Percentiles rank a stretch among this genome's conserved stretches.
phyloP scores from a whole-genome alignment of 805 yeast genomes.

The Kuraishia ogatae region DNA sequence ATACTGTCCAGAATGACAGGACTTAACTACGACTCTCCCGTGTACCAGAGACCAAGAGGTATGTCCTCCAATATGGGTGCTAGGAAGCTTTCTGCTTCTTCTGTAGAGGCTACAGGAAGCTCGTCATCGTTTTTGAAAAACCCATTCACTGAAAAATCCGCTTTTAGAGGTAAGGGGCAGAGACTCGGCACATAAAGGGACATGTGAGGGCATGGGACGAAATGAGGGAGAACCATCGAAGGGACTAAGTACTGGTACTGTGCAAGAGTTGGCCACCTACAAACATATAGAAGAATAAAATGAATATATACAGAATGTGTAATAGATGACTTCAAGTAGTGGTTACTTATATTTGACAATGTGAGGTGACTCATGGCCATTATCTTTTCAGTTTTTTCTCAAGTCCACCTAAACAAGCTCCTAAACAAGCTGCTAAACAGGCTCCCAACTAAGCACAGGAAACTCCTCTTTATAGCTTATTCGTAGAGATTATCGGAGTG shows the following conservation, averaged over 20 bases:
- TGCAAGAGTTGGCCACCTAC: not conserved
- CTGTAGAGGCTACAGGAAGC: slow-evolving; percentile 6
- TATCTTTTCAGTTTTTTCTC: too few species aligned
- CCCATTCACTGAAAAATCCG: slow-evolving; percentile 6
- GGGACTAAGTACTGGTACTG: too few species aligned
- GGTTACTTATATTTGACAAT: too few species aligned
- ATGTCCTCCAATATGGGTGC: slow-evolving; percentile 4
- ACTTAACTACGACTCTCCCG: slow-evolving; percentile 19
- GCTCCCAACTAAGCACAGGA: too few species aligned
- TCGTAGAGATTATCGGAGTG: not conserved
- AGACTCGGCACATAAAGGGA: slow-evolving; percentile 25
- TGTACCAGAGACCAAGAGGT: slow-evolving; percentile 15
- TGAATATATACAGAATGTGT: not conserved
- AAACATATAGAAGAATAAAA: not conserved
- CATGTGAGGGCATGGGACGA: too few species aligned
- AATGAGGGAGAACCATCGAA: too few species aligned
- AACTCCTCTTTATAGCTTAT: too few species aligned
- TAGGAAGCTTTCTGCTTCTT: slow-evolving; percentile 9
- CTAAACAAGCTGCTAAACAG: too few species aligned
- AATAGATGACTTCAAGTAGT: too few species aligned
- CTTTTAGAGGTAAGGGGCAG: slow-evolving; percentile 29
- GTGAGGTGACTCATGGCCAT: too few species aligned
- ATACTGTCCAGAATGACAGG: slow-evolving; percentile 21
- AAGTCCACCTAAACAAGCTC: too few species aligned
- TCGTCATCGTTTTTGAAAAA: slow-evolving; percentile 9